phyloP scores from a whole-genome alignment of 2,329 filamentous ascomycete genomes.

The Fusarium oligoseptatum region DNA sequence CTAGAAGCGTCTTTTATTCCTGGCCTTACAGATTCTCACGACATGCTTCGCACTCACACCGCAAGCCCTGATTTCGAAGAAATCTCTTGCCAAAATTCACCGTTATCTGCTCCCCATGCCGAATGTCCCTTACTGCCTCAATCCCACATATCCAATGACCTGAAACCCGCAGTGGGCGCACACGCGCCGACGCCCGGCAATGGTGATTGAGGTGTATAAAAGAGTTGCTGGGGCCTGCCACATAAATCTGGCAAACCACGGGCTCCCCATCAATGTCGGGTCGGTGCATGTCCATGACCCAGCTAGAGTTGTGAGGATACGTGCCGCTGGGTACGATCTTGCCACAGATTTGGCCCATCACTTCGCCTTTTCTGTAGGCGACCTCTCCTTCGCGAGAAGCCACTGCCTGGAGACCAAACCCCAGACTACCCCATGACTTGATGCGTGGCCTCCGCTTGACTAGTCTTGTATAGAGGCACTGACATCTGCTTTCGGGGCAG shows the following conservation, averaged over 20 bases:
- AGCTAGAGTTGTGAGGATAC: conserved; percentile 3
- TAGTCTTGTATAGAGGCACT: not conserved
- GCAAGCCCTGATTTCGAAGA: conserved; percentile 7
- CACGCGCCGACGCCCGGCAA: not conserved
- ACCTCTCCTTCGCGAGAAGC: not conserved
- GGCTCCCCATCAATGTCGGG: not conserved
- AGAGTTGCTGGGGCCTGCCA: not conserved
- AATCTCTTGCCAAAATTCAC: conserved; percentile 8
- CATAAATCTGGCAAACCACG: not conserved
- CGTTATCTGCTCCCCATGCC: conserved; percentile 2
- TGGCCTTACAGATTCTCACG: not conserved
- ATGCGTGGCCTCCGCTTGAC: not conserved
- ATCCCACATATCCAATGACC: conserved; percentile 1
- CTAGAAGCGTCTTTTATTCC: not conserved
- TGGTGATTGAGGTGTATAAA: not conserved
- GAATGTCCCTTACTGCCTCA: not conserved
- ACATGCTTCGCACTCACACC: conserved; percentile 2
- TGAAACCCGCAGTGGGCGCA: not conserved
- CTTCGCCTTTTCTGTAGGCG: not conserved
- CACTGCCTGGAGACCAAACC: conserved; percentile 5
- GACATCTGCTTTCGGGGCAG: not conserved
- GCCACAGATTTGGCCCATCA: not conserved
- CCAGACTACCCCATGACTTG: conserved; percentile 3
- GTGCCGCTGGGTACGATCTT: not conserved
- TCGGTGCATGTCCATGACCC: conserved; percentile 4